These are phyloP conservation scores for Leccinum ochraceum DNA, from an alignment of 768 basidiomycete genomes.

Conservation along the genomic window DNA sequence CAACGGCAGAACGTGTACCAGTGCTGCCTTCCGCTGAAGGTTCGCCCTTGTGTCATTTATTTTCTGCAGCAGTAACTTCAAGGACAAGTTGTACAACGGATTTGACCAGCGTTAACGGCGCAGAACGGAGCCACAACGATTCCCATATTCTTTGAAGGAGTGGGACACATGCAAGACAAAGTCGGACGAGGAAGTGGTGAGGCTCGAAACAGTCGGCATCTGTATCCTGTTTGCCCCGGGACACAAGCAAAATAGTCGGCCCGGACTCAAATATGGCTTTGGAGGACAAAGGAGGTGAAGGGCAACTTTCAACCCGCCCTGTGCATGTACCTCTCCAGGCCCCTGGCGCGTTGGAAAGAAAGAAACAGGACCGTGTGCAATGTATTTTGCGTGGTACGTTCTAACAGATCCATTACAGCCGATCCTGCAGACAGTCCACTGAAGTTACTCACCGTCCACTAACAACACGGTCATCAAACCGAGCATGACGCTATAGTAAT, in stretches of 20 bases:
- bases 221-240: slow-evolving; percentile 76
- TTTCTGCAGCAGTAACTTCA: slow-evolving; percentile 79
- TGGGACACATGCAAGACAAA: slow-evolving; percentile 72
- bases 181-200: slow-evolving; percentile 80
- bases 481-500: slow-evolving; percentile 57
- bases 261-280: slow-evolving; percentile 83
- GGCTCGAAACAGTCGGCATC: slow-evolving; percentile 83
- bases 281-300: slow-evolving; percentile 75
- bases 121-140: slow-evolving; percentile 75
- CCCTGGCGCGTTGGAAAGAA: slow-evolving; percentile 70
- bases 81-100: slow-evolving; percentile 76
- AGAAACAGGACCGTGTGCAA: slow-evolving; percentile 83
- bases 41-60: slow-evolving; percentile 55
- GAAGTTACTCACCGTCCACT: slow-evolving; percentile 50
- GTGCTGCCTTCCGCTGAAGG: slow-evolving; percentile 37
- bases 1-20: slow-evolving; percentile 31
- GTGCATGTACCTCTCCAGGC: slow-evolving; percentile 73
- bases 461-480: slow-evolving; percentile 52
- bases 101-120: slow-evolving; percentile 74
- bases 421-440: slow-evolving; percentile 1
- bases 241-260: slow-evolving; percentile 72
- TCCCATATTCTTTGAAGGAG: slow-evolving; percentile 74
- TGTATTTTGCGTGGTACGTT: slow-evolving; percentile 70
- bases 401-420: slow-evolving; percentile 39
- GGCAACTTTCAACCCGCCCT: slow-evolving; percentile 78